Percentiles rank a stretch among this genome's conserved stretches.
These are phyloP conservation scores for Aspergillus diversus DNA, from an alignment of 495 filamentous ascomycete genomes.

Conservation along the genomic window DNA sequence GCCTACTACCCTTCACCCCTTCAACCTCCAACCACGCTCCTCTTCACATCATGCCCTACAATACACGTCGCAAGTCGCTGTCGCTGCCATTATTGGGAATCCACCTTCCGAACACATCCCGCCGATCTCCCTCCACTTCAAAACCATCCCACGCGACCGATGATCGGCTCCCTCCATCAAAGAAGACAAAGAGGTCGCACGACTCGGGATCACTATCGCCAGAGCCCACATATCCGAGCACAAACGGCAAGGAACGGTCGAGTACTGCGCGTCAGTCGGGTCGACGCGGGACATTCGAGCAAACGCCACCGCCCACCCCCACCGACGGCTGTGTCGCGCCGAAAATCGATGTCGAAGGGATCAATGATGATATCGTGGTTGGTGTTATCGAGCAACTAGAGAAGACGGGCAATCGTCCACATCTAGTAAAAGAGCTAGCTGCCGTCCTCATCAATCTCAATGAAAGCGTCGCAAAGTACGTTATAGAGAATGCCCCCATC, in stretches of 20 bases:
- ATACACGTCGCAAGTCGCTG: conserved; percentile 95
- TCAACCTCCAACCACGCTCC: conserved; percentile 9
- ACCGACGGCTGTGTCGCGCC: conserved; percentile 52
- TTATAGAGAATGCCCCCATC: conserved; percentile 8
- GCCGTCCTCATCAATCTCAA: conserved; percentile 74
- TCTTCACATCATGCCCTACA: conserved; percentile 78
- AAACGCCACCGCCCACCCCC: conserved; percentile 89
- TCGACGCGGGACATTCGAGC: conserved; percentile 58
- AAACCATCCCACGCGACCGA: conserved; percentile 56
- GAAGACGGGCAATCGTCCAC: conserved; percentile 88
- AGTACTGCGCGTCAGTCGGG: conserved; percentile 50
- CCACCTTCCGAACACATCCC: conserved; percentile 78
- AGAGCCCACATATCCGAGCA: conserved; percentile 45
- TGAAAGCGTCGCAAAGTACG: conserved; percentile 89
- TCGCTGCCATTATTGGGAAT: conserved; percentile 94
- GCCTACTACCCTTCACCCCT: conserved; percentile 3
- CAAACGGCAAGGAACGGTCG: conserved; percentile 37
- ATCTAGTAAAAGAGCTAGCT: conserved; percentile 92
- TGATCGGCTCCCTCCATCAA: conserved; percentile 66
- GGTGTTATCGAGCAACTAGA: conserved; percentile 90
- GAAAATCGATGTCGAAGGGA: conserved; percentile 84
- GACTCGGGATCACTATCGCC: conserved; percentile 56
- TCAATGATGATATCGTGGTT: conserved; percentile 94
- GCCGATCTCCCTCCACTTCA: conserved; percentile 66
- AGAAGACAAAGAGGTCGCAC: conserved; percentile 87